Evolutionary conservation across 2,329 filamentous ascomycete genomes (phyloP), one percentile per base, ranked within the genome.

Genomic region (Ophiocordyceps sinensis): DNA sequence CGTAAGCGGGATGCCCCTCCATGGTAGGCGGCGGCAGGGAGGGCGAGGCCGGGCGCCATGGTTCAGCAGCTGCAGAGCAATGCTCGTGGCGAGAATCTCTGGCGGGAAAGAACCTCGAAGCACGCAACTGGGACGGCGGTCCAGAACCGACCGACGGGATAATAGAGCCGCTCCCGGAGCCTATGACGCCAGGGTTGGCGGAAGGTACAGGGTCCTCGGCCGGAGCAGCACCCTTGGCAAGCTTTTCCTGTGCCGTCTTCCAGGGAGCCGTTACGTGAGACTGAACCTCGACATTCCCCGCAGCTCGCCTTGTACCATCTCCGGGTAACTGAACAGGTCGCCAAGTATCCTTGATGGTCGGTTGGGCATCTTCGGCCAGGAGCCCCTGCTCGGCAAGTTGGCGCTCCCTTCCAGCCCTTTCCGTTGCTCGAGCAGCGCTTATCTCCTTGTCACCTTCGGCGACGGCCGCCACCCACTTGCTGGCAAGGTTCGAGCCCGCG

Each of bases 21-120:
- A 75, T 77, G 17, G 75, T 78, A 1, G 81, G 81, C 37, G 85
- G 83, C 4, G 83, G 83, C 0, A 82, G 82, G 4, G 79, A 81
- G 14, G 82, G 77, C 6, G 77, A 81, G 17, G 63, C 65, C 5
- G 67, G 61, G 34, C 70, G 63, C 4, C 59, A 54, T n/a, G 62
- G 58, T 36, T 66, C 66, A 21, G 50, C 66, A 21, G 50, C 51
- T 39, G 51, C 44, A 15, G 53, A 49, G 38, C 50, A 43, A 17
- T 64, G 58, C 21, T 71, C 67, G 10, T 58, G 51, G 13, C 67
- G 68, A 29, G 58, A 48, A 49, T 77, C 74, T 41, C 61, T 69
- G 2, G 67, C 55, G 0, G 77, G 77, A 55, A 81, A 81, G 57
- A 81, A 81, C 36, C 76, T 62, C 8, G 77, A 81, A 15, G 67